Conservation (phyloP, 2,329 filamentous ascomycete genomes). For the Tolypocladium tropicale region DNA sequence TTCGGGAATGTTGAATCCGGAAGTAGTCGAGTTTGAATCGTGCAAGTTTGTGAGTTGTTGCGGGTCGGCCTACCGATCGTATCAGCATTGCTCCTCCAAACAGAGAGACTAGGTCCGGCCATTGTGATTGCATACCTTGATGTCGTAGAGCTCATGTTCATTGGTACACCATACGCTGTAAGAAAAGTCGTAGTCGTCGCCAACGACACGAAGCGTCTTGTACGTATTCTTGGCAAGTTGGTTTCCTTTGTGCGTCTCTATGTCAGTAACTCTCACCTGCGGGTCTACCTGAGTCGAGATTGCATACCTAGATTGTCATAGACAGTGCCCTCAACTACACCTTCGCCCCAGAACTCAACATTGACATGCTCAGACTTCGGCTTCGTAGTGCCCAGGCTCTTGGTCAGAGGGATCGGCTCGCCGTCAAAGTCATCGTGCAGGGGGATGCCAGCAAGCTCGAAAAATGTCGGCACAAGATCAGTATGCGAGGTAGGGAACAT, state of each 20-base stretch:
- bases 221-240: slow-evolving; percentile 41
- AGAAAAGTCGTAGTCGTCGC: slow-evolving; percentile 46
- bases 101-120: background rate
- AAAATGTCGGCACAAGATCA: slow-evolving; percentile 52
- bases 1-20: slow-evolving; percentile 23
- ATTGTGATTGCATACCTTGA: slow-evolving; percentile 26
- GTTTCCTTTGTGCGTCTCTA: background rate
- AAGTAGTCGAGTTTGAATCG: slow-evolving; percentile 9
- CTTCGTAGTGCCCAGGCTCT: slow-evolving; percentile 9
- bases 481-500: slow-evolving; percentile 48
- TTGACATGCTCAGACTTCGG: slow-evolving; percentile 42
- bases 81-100: background rate
- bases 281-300: too few species aligned
- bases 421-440: slow-evolving; percentile 45
- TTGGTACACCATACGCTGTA: slow-evolving; percentile 62
- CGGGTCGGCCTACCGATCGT: slow-evolving; percentile 34
- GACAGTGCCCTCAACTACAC: slow-evolving; percentile 24
- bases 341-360: slow-evolving; percentile 46
- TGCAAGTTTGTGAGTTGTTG: slow-evolving; percentile 38
- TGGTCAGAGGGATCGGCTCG: slow-evolving; percentile 35
- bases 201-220: slow-evolving; percentile 47
- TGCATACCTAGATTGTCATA: slow-evolving; percentile 5
- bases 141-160: slow-evolving; percentile 56
- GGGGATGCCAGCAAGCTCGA: slow-evolving; percentile 31
- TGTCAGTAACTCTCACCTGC: background rate